phyloP scores from a whole-genome alignment of 2,329 filamentous ascomycete genomes.

The Colletotrichum liaoningense region DNA sequence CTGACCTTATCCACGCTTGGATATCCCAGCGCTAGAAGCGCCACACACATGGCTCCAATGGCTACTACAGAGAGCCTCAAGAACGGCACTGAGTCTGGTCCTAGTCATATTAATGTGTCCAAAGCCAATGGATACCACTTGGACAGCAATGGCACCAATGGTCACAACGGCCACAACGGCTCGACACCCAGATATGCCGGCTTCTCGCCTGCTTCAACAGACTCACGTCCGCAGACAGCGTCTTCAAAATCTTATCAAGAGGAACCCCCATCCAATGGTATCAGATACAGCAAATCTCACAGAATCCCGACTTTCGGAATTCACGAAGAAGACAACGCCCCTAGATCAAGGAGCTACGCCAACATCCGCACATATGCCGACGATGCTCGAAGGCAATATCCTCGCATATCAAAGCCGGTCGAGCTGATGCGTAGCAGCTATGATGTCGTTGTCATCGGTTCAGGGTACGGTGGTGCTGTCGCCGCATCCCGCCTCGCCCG shows the following conservation, averaged over 20 bases:
- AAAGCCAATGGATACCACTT: slow-evolving; percentile 22
- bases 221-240: slow-evolving; percentile 28
- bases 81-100: slow-evolving; percentile 13
- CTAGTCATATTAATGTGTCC: slow-evolving; percentile 19
- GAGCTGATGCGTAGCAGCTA: slow-evolving; percentile 69
- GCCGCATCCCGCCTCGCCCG: slow-evolving; percentile 74
- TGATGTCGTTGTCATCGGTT: slow-evolving; percentile 75
- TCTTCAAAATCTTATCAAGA: slow-evolving; percentile 34
- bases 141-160: slow-evolving; percentile 14
- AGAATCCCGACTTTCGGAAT: slow-evolving; percentile 42
- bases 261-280: slow-evolving; percentile 33
- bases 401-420: slow-evolving; percentile 67
- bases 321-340: slow-evolving; percentile 48
- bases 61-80: slow-evolving; percentile 5
- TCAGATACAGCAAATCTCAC: slow-evolving; percentile 39
- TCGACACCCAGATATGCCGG: slow-evolving; percentile 23
- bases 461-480: slow-evolving; percentile 75
- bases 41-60: slow-evolving; percentile 30
- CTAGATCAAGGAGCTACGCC: slow-evolving; percentile 46
- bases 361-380: slow-evolving; percentile 42
- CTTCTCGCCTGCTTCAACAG: slow-evolving; percentile 24
- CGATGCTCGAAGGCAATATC: slow-evolving; percentile 49
- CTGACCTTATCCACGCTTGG: not conserved
- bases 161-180: slow-evolving; percentile 16
- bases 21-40: not conserved